These are phyloP conservation scores for Candolleomyces eurysporus DNA, from an alignment of 768 basidiomycete species.

Conservation along the genomic window DNA sequence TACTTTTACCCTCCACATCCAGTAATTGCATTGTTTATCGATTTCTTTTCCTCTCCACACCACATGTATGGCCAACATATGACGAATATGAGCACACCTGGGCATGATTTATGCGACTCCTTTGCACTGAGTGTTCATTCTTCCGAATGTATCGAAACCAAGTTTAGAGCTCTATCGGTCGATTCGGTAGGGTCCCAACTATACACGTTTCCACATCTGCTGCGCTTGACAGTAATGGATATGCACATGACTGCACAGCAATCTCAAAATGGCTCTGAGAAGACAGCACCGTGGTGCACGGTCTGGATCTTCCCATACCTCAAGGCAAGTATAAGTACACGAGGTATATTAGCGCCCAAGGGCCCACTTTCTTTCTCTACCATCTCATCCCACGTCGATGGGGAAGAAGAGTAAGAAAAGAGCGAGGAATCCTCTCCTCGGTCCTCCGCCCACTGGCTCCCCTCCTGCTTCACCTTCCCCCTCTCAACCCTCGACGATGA, in stretches of 20 bases:
- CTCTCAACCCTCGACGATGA: not conserved
- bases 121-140: not conserved
- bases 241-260: not conserved
- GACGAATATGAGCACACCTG: conserved; percentile 29
- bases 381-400: not conserved
- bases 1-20: conserved; percentile 19
- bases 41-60: too few species aligned
- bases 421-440: not conserved
- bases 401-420: too few species aligned
- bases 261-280: too few species aligned
- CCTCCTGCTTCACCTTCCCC: not conserved
- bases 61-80: conserved; percentile 12
- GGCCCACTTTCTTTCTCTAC: not conserved
- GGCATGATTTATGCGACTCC: conserved; percentile 6
- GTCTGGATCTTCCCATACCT: not conserved
- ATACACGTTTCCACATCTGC: too few species aligned
- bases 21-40: too few species aligned
- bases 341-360: conserved; percentile 1
- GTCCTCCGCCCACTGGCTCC: too few species aligned
- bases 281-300: too few species aligned
- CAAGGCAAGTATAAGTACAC: not conserved
- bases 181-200: too few species aligned
- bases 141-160: not conserved
- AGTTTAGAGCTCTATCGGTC: too few species aligned
- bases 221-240: not conserved